phyloP scores from a whole-genome alignment of 768 basidiomycete species.

The Termitomyces sp. region DNA sequence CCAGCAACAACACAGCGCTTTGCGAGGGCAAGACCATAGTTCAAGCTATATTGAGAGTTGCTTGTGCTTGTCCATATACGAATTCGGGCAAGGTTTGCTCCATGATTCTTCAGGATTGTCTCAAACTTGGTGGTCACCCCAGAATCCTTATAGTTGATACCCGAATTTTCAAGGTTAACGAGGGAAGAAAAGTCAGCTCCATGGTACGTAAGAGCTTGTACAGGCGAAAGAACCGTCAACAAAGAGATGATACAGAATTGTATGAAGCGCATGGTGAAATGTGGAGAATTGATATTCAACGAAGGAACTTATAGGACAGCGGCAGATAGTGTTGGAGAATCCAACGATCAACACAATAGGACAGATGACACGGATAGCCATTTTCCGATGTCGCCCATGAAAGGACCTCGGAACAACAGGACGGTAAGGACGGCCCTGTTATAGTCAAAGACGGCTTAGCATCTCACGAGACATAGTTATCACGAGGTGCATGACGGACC shows the following conservation, averaged over 20 bases:
- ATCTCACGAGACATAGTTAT: conserved; percentile 7
- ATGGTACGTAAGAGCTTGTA: conserved; percentile 38
- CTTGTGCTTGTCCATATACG: conserved; percentile 61
- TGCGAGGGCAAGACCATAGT: conserved; percentile 47
- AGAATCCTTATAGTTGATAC: conserved; percentile 38
- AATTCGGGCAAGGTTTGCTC: conserved; percentile 53
- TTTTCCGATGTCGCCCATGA: conserved; percentile 1
- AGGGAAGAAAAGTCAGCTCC: conserved; percentile 57
- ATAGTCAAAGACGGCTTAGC: neutral
- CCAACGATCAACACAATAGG: neutral
- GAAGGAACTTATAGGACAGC: conserved; percentile 1
- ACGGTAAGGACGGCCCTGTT: conserved; percentile 8
- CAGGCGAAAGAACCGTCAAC: conserved; percentile 18
- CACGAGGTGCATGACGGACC: conserved; percentile 12
- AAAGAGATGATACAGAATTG: conserved; percentile 13
- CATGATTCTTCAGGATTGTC: conserved; percentile 47
- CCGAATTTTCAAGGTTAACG: conserved; percentile 44
- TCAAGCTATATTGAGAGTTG: conserved; percentile 41
- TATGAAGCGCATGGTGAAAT: conserved; percentile 20
- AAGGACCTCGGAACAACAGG: neutral
- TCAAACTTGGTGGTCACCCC: conserved; percentile 38
- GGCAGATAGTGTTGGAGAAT: neutral
- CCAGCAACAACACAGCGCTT: conserved; percentile 54
- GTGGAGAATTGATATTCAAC: neutral
- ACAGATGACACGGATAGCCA: conserved; percentile 2